These are phyloP conservation scores for Escovopsis sp. DNA, from an alignment of 2,329 filamentous ascomycete genomes.

Conservation along the genomic window DNA sequence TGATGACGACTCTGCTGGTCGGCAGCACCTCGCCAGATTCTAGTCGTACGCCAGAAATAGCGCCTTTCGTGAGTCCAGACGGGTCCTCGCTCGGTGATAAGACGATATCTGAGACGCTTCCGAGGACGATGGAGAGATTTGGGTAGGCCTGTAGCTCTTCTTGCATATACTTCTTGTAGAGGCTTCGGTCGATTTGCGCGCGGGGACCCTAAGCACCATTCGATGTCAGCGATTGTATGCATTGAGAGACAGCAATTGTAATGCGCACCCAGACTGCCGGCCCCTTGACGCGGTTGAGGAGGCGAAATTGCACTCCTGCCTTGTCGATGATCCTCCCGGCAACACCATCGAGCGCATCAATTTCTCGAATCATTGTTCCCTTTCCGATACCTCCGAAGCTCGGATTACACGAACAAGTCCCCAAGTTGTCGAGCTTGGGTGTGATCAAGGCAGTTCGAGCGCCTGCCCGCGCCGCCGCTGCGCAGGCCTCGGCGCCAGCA, in stretches of 20 bases:
- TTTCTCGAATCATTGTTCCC: constrained; percentile 86
- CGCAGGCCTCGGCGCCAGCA: constrained; percentile 85
- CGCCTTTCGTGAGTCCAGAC: constrained; percentile 40
- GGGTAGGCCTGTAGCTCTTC: constrained; percentile 67
- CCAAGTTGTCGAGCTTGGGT: constrained; percentile 74
- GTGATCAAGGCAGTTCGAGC: constrained; percentile 84
- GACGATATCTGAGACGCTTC: constrained; percentile 86
- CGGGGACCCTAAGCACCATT: constrained; percentile 49
- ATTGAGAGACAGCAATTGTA: neutral
- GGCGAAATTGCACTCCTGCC: constrained; percentile 83
- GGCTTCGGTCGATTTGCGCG: constrained; percentile 81
- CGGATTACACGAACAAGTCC: constrained; percentile 92
- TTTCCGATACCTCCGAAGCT: constrained; percentile 98
- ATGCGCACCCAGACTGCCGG: constrained; percentile 69
- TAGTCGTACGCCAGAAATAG: constrained; percentile 70
- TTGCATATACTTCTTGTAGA: constrained; percentile 86
- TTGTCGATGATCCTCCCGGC: constrained; percentile 84
- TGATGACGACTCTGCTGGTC: constrained; percentile 76
- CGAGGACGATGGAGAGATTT: constrained; percentile 67
- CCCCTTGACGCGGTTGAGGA: constrained; percentile 79
- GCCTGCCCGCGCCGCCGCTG: constrained; percentile 77
- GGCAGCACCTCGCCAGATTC: constrained; percentile 77
- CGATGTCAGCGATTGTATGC: constrained; percentile 1
- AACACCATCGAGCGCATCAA: constrained; percentile 87
- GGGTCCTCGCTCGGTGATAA: constrained; percentile 32